Base-by-base conservation (phyloP, 2,329 filamentous ascomycete genomes). In the Ramularia endophylla region DNA sequence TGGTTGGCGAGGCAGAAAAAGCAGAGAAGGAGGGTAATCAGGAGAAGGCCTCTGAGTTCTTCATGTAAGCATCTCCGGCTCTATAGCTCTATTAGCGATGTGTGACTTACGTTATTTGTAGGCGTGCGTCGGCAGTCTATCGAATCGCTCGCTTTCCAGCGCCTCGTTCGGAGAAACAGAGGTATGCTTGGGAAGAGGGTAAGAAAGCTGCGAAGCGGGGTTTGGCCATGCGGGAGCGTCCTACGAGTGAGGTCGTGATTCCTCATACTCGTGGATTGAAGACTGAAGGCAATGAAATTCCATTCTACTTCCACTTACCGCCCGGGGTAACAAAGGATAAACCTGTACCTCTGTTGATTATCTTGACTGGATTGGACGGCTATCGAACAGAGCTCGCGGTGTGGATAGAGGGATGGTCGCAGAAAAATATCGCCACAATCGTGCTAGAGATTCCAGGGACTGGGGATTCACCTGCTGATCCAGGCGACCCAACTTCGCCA, bases 71-170 rank as follows among this genome's bases (percentile, higher is more conserved):
- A n/a, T n/a, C n/a, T n/a, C n/a, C 8, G 61, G 55, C 54, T 25
- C 11, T 30, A 27, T 17, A 12, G 6, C 5, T 16, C 15, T 20
- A 5, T 8, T 38, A 5, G 13, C 8, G 1, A 4, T 12, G 13
- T n/a, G 11, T 12, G 18, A 9, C n/a, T 28, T 16, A 44, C 44
- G 19, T 46, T 54, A 9, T 15, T 7, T 8, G 5, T 33, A 65
- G 63, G n/a, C 78, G 83, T 16, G 81, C 81, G 4, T 83, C 82
- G 16, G 78, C 81, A 18, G 71, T 87, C n/a, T 81, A 85, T 61
- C 75, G 84, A 38, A 87, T 88, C 51, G 73, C 81, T 0, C 74
- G 84, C 12, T 87, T 88, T 56, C 83, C 84, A 6, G 68, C 68
- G 5, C 69, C 69, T 15, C 59, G 70, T 16, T 68, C 65, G 16